Evolutionary conservation across 139 green algal species (phyloP), one percentile per base, ranked within the genome.

Genomic region (Astrephomene gubernaculifera): DNA sequence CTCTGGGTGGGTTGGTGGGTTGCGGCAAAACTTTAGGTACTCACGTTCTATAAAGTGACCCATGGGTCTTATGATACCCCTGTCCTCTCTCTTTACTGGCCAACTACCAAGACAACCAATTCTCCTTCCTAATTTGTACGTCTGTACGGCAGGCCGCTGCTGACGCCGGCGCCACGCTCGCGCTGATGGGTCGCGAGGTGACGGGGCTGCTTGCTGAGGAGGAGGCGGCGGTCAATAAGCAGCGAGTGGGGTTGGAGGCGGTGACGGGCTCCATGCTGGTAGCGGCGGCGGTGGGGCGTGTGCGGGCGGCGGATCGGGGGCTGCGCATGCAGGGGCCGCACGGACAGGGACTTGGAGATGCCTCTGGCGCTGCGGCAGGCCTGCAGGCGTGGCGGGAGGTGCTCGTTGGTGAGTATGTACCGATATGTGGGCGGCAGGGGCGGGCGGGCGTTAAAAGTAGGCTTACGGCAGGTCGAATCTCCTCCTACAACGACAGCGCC

Each of bases 151-250:
- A 83, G 76, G 78, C 78, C 22, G 31, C 41, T 1, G 78, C 78
- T 17, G 63, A 8, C 9, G 81, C 52, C 0, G 70, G 53, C 53
- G 57, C 68, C 38, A 65, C 69, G 0, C 36, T 87, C 38, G 65
- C 81, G 29, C 76, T 89, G 41, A 60, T 89, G 52, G 85, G 85
- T 41, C 73, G 45, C 8, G 85, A 89, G 85, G 85, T 89, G 53
- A 24, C 33, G 9, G 31, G 54, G 38, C 25, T 85, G 75, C 41
- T 89, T 5, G 25, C 7, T 2, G 5, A 4, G 0, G 85, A 89
- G 76, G 85, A 89, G 53, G 68, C 61, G 43, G 22, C 31, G 0
- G 39, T 74, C 21, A 64, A 54, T 9, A 21, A 24, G n/a, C 63
- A 31, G n/a, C 41, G 78, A 1, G 63, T 74, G 78, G 78, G 78